Evolutionary conservation across 2,329 filamentous ascomycete species (phyloP), one percentile per base, ranked within the genome.

Genomic region (Microcyclospora pomicola): DNA sequence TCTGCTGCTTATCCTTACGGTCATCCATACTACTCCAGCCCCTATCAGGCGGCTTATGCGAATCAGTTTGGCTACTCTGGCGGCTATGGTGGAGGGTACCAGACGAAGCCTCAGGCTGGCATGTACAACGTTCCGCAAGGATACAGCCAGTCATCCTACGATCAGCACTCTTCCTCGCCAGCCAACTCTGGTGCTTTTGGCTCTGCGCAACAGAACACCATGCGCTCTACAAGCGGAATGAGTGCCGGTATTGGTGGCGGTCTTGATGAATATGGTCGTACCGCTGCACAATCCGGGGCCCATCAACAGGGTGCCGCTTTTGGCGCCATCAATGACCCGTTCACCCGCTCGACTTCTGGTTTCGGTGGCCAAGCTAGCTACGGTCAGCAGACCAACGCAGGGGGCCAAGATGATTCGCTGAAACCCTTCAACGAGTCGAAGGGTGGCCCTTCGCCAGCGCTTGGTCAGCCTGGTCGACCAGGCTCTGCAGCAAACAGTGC

Each of bases 111-210:
- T 24, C 71, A 72, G 48, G 71, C 68, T 46, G 68, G 66, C 48
- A 75, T 77, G 71, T 79, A 80, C 50, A 72, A 67, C 49, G 75
- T 76, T 49, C 72, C 73, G 31, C 72, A 76, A 48, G 67, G 62
- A 39, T 80, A 78, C 54, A 63, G 66, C 14, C 67, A 69, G 42
- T 62, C 64, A 30, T 72, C 72, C 7, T 77, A 74, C 49, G 77
- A 80, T 33, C 64, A 68, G 47, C 73, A 80, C 53, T 71, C 73
- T 2, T 72, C 75, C 12, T 77, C 76, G 15, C 75, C 77, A 9
- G 75, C 72, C 27, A 77, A 74, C 43, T 67, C 67, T 15, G 68
- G 65, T 34, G 66, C 65, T 13, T 73, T 72, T 44, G 64, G 63
- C 27, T 60, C 61, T 31, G 58, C 62, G 34, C 52, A 56, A 39